Evolutionary conservation across 495 filamentous ascomycete genomes (phyloP).

Genomic region (Penicillium macrosclerotiorum): DNA sequence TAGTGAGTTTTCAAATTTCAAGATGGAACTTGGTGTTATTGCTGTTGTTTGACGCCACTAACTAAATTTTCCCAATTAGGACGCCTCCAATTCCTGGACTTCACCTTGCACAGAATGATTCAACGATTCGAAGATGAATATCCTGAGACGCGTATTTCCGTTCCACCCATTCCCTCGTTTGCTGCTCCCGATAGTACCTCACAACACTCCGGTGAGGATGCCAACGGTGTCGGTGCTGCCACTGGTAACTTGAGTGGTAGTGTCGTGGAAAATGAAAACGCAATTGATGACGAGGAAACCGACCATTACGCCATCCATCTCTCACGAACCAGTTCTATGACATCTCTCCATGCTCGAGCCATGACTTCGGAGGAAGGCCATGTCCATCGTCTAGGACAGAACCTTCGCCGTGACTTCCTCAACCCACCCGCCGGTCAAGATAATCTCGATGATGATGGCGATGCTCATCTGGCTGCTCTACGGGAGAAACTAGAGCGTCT

Average conservation of each 20-base stretch:
- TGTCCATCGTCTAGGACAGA: constrained; percentile 79
- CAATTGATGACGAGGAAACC: constrained; percentile 49
- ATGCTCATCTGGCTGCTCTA: constrained; percentile 57
- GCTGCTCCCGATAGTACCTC: constrained; percentile 32
- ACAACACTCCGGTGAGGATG: constrained; percentile 42
- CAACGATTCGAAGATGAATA: constrained; percentile 94
- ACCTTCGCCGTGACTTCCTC: constrained; percentile 69
- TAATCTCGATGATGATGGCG: constrained; percentile 40
- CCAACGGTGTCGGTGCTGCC: constrained; percentile 34
- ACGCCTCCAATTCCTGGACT: constrained; percentile 84
- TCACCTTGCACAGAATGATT: constrained; percentile 87
- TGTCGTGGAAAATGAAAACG: constrained; percentile 36
- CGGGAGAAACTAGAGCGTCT: constrained; percentile 63
- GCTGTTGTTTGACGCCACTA: too few relatives aligned
- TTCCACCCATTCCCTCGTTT: constrained; percentile 21
- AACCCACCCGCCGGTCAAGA: constrained; percentile 39
- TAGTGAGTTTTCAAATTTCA: constrained; percentile 54
- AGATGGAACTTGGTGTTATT: not conserved
- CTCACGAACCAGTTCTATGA: constrained; percentile 71
- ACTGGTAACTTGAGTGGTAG: constrained; percentile 28
- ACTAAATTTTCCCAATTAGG: constrained; percentile 44
- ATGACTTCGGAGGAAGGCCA: constrained; percentile 87
- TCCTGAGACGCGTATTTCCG: constrained; percentile 71
- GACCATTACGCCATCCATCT: constrained; percentile 49
- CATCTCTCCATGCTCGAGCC: constrained; percentile 74